Evolutionary conservation across 371 early-diverging fungal genomes (phyloP).

Genomic region (Batkoa obscura): DNA sequence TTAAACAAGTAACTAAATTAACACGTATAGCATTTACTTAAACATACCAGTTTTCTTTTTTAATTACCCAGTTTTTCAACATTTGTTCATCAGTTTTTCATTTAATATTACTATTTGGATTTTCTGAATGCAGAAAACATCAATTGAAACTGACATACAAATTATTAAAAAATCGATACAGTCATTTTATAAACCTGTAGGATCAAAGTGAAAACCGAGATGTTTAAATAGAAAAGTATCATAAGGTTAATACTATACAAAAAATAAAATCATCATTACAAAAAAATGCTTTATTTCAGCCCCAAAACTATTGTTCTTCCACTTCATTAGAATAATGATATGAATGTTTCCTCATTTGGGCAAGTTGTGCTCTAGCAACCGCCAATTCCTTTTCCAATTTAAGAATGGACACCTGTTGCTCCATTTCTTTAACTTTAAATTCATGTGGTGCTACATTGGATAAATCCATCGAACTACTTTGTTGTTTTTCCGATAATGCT

Average conservation of each 20-base stretch:
- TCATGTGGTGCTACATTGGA: conserved; percentile 68
- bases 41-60: no score
- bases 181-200: no score
- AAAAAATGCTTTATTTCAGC: not conserved
- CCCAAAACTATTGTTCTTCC: not conserved
- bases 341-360: conserved; percentile 71
- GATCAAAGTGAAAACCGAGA: no score
- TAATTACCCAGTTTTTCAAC: no score
- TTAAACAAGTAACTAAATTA: no score
- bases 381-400: conserved; percentile 82
- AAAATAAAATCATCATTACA: not conserved
- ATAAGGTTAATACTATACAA: not conserved
- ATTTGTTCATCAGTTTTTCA: no score
- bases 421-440: conserved; percentile 90
- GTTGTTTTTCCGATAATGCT: conserved; percentile 50
- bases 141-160: no score
- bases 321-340: conserved; percentile 33
- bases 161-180: no score
- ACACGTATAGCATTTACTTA: no score
- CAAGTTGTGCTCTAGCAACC: conserved; percentile 66
- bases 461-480: conserved; percentile 41
- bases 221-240: not conserved
- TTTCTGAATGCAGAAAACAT: no score
- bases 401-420: conserved; percentile 89
- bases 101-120: no score